Conservation (phyloP, 2,329 filamentous ascomycete species). For the Xylariaceae sp. region DNA sequence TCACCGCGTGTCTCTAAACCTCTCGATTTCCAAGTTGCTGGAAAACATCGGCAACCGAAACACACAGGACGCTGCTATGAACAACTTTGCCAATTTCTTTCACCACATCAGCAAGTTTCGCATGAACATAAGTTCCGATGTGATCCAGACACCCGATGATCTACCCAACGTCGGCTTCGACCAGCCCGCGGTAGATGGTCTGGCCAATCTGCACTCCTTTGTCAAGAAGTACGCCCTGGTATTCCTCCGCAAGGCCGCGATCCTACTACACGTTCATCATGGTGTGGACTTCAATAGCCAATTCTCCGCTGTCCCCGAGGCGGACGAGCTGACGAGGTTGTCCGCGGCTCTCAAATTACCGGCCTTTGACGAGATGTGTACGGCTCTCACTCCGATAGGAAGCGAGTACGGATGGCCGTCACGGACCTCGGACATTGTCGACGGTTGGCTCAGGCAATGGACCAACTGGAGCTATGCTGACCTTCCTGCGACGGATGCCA, state of each 20-base stretch:
- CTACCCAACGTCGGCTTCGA: conserved; percentile 42
- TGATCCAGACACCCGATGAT: conserved; percentile 24
- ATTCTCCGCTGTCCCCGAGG: conserved; percentile 53
- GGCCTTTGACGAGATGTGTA: conserved; percentile 70
- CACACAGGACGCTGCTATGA: conserved; percentile 38
- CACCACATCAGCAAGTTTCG: conserved; percentile 37
- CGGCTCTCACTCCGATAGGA: conserved; percentile 42
- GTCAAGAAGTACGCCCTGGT: conserved; percentile 78
- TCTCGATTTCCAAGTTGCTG: conserved; percentile 42
- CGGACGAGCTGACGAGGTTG: conserved; percentile 75
- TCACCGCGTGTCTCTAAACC: conserved; percentile 48
- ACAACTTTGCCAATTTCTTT: conserved; percentile 50
- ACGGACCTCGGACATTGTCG: conserved; percentile 37
- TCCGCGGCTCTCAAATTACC: conserved; percentile 69
- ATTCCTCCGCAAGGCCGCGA: conserved; percentile 77
- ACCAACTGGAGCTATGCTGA: conserved; percentile 27
- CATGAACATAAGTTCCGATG: conserved; percentile 32
- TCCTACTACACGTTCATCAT: conserved; percentile 81
- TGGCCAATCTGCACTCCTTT: conserved; percentile 50
- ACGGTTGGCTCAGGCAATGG: conserved; percentile 69
- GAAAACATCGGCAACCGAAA: conserved; percentile 35
- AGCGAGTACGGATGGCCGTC: conserved; percentile 42
- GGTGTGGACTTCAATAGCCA: conserved; percentile 79
- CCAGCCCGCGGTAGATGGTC: conserved; percentile 45
- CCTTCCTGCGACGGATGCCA: conserved; percentile 2